A percentile compares a stretch with the other conserved stretches of the same genome.
These are phyloP conservation scores for Cerrena zonata DNA, from an alignment of 1,284 basidiomycete species.

Conservation along the genomic window DNA sequence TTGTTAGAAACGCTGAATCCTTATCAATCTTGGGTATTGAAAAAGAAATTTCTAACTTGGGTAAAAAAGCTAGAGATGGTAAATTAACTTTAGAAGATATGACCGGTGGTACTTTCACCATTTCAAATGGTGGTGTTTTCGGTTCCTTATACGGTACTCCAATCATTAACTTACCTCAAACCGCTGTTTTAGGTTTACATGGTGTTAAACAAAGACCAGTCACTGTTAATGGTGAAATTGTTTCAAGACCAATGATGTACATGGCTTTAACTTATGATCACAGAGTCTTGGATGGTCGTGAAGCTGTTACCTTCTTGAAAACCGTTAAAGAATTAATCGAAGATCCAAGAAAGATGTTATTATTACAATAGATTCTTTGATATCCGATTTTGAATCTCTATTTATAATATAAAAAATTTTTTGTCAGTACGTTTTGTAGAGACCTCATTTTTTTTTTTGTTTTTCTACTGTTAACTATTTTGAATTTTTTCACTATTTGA, in stretches of 20 bases:
- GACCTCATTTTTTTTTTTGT: no score
- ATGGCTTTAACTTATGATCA: conserved; percentile 95
- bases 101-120: conserved; percentile 96
- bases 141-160: conserved; percentile 95
- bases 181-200: conserved; percentile 96
- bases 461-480: no score
- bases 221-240: conserved; percentile 90
- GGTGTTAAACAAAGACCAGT: conserved; percentile 91
- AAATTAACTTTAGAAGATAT: conserved; percentile 95
- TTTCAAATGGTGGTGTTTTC: conserved; percentile 98
- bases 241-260: conserved; percentile 95
- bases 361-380: no score
- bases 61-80: conserved; percentile 92
- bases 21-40: conserved; percentile 91
- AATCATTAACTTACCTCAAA: conserved; percentile 94
- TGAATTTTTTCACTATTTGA: no score
- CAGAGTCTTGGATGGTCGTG: conserved; percentile 89
- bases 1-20: conserved; percentile 84
- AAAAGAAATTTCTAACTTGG: conserved; percentile 83
- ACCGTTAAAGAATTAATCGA: conserved; percentile 68
- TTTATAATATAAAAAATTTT: no score
- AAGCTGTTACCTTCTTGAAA: conserved; percentile 96
- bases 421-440: no score
- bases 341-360: conserved; percentile 65
- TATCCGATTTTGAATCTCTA: no score